A percentile compares a stretch with the other conserved stretches of the same genome.
phyloP scores from a whole-genome alignment of 192 early-diverging fungal species.

The Backusella macrospora region DNA sequence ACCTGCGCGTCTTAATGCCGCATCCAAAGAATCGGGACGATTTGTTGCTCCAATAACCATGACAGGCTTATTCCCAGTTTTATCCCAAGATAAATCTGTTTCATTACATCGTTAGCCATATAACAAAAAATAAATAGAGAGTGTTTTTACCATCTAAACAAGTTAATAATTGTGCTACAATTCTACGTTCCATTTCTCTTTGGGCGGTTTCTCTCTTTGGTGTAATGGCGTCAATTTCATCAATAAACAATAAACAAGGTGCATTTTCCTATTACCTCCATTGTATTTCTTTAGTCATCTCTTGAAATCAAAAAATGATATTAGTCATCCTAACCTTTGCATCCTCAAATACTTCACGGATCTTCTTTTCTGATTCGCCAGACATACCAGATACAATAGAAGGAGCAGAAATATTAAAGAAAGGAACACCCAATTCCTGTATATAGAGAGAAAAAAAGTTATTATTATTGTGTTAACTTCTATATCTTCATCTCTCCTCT shows the following conservation, averaged over 20 bases:
- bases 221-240: conserved; percentile 98
- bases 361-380: conserved; percentile 98
- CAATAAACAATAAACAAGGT: conserved; percentile 88
- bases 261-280: conserved; percentile 40
- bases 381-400: conserved; percentile 97
- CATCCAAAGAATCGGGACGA: conserved; percentile 83
- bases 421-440: conserved; percentile 85
- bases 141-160: conserved; percentile 91
- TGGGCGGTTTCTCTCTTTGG: conserved; percentile 99
- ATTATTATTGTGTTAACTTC: too few species aligned
- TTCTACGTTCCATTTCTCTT: conserved; percentile 97
- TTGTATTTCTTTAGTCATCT: too few species aligned
- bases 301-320: too few species aligned
- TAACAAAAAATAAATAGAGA: not conserved
- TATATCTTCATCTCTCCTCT: not conserved
- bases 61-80: conserved; percentile 83
- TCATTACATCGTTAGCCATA: not conserved
- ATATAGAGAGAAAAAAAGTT: too few species aligned
- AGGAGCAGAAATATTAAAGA: conserved; percentile 92
- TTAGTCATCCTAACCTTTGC: conserved; percentile 58
- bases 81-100: conserved; percentile 87
- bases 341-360: conserved; percentile 97
- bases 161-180: conserved; percentile 97
- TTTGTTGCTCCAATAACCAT: conserved; percentile 93
- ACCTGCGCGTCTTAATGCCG: conserved; percentile 81